Percentiles rank a stretch among this genome's conserved stretches.
Conservation (phyloP, 1,284 basidiomycete genomes). For the Ceratobasidium sp. region DNA sequence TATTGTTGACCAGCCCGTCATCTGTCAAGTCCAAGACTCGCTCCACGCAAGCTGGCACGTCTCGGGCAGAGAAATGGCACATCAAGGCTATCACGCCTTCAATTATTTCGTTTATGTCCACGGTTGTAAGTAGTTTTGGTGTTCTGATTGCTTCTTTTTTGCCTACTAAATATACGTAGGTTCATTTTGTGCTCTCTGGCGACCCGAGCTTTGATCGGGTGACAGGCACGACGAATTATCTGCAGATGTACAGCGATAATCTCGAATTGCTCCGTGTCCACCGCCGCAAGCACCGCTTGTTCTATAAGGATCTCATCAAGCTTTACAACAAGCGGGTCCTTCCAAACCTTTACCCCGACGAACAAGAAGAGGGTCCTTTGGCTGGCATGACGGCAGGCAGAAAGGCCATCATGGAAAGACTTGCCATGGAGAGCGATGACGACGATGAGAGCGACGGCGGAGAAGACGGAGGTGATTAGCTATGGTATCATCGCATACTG, state of each 20-base stretch:
- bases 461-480: too few relatives aligned
- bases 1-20: neutral
- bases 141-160: too few relatives aligned
- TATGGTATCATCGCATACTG: too few relatives aligned
- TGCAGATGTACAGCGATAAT: neutral
- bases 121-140: neutral
- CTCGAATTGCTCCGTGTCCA: neutral
- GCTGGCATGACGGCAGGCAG: neutral
- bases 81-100: neutral
- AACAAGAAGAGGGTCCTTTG: neutral
- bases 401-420: too few relatives aligned
- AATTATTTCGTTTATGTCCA: neutral
- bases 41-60: neutral
- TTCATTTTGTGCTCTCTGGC: conserved; percentile 4
- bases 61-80: neutral
- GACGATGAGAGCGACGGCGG: too few relatives aligned
- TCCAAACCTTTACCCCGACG: neutral
- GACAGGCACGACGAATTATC: neutral
- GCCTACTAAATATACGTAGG: too few relatives aligned
- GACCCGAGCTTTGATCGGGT: neutral
- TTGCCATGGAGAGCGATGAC: too few relatives aligned
- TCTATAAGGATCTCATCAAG: neutral
- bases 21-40: neutral
- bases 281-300: neutral
- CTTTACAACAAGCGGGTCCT: neutral